Conservation (phyloP, 2,329 filamentous ascomycete species). For the Thielaviopsis punctulata region DNA sequence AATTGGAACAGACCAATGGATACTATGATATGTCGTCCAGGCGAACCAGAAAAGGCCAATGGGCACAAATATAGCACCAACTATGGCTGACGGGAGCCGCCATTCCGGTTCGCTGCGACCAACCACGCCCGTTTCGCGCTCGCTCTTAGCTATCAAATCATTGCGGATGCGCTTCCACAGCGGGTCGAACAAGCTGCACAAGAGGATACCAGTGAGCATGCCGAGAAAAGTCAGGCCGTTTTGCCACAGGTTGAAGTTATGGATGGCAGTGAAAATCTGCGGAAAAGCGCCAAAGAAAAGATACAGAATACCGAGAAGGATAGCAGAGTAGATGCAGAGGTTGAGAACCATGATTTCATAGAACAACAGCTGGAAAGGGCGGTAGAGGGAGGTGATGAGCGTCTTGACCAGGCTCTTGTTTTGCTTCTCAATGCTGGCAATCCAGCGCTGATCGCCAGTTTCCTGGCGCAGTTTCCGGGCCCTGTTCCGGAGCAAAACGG, state of each 20-base stretch:
- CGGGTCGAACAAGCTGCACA: constrained; percentile 44
- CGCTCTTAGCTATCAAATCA: constrained; percentile 37
- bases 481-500: constrained; percentile 56
- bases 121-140: constrained; percentile 27
- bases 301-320: constrained; percentile 76
- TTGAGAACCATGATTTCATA: constrained; percentile 75
- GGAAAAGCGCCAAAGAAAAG: constrained; percentile 83
- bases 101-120: constrained; percentile 69
- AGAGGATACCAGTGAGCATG: constrained; percentile 49
- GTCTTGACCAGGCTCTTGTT: constrained; percentile 48
- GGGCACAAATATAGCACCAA: constrained; percentile 62
- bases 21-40: constrained; percentile 59
- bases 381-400: constrained; percentile 39
- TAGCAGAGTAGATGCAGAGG: constrained; percentile 66
- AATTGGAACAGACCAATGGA: constrained; percentile 64
- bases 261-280: constrained; percentile 56
- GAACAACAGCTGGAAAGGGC: constrained; percentile 64
- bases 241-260: constrained; percentile 66
- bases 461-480: constrained; percentile 51
- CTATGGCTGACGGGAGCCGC: constrained; percentile 57
- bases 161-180: constrained; percentile 46
- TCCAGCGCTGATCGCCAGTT: constrained; percentile 62
- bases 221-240: constrained; percentile 64
- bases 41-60: constrained; percentile 76
- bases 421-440: constrained; percentile 58